These are phyloP conservation scores for Ceratobasidium theobromae DNA, from an alignment of 1,284 basidiomycete species.

Conservation along the genomic window DNA sequence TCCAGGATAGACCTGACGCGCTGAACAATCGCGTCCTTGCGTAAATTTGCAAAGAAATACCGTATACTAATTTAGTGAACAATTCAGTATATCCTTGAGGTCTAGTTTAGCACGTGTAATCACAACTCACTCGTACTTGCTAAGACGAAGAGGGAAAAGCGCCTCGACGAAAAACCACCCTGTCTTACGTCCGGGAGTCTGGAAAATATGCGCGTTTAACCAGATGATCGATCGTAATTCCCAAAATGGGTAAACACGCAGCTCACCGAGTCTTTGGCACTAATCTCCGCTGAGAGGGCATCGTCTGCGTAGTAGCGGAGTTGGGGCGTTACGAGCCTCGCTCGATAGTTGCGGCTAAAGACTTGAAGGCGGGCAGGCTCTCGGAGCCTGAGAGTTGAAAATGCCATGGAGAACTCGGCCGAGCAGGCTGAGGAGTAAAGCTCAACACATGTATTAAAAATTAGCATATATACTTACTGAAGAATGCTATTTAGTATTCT, in stretches of 20 bases:
- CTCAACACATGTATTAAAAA: not conserved
- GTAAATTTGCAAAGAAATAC: conserved; percentile 15
- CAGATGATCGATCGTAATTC: not conserved
- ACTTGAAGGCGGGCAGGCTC: conserved; percentile 18
- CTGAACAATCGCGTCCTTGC: conserved; percentile 16
- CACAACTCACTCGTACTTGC: conserved; percentile 22
- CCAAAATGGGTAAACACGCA: not conserved
- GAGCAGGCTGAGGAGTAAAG: not conserved
- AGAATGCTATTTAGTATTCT: too few species aligned
- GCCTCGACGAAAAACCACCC: conserved; percentile 19
- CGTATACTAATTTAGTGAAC: conserved; percentile 3
- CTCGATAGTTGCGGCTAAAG: conserved; percentile 17
- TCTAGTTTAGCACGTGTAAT: too few species aligned
- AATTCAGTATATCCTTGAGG: too few species aligned
- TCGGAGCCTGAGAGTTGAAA: conserved; percentile 2
- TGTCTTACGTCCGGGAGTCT: conserved; percentile 25
- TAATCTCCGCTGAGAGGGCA: conserved; percentile 24
- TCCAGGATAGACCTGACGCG: conserved; percentile 8
- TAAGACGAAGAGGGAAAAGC: conserved; percentile 17
- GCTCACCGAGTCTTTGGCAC: conserved; percentile 24
- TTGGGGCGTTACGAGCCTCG: not conserved
- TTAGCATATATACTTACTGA: too few species aligned
- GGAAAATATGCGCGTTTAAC: not conserved
- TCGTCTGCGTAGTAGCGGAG: conserved; percentile 3
- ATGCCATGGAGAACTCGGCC: conserved; percentile 10